Evolutionary conservation across 805 yeast genomes (phyloP), one percentile per base, ranked within the genome.

Genomic region (Kodamaea fukazawae): DNA sequence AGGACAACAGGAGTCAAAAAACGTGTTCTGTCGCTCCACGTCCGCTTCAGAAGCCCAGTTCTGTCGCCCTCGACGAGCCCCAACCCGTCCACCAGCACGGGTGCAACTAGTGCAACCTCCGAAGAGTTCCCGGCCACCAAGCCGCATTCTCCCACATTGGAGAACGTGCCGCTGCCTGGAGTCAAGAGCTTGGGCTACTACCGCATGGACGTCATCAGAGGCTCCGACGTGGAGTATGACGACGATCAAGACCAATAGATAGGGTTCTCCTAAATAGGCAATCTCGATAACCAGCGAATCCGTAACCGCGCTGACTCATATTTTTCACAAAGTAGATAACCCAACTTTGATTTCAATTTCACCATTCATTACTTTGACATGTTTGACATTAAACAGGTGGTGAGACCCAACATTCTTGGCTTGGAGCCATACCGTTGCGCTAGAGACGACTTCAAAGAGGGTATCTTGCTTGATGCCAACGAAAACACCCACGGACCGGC

Each of bases 351-450:
- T n/a, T n/a, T 20, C 23, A 20, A 20, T 20, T 20, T 6, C 23
- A 20, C 23, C 5, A 6, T 8, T 20, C 8, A 6, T 20, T 20
- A 20, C 23, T 20, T 20, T 6, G 23, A 34, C 28, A 61, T 58
- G 65, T 78, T 81, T 53, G 73, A 79, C 50, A 58, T 83, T 22
- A 62, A 69, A 30, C 70, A 74, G 6, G 64, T 89, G 25, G 83
- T 86, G 2, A 75, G 99, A 62, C 96, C 96, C 14, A 93, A 91
- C 51, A 88, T 93, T 43, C 73, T 78, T 43, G 64, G 76, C 2
- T 71, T 93, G 41, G 89, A 85, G 67, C 98, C 99, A 7, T 93
- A 93, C 61, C 76, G 96, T 38, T 93, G 99, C 63, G 99, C 99
- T 3, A 73, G 99, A 64, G 99, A 93, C 56, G 98, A 91, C 57